Conservation (phyloP, 441 rosid species). For the Adansonia grandidieri region DNA sequence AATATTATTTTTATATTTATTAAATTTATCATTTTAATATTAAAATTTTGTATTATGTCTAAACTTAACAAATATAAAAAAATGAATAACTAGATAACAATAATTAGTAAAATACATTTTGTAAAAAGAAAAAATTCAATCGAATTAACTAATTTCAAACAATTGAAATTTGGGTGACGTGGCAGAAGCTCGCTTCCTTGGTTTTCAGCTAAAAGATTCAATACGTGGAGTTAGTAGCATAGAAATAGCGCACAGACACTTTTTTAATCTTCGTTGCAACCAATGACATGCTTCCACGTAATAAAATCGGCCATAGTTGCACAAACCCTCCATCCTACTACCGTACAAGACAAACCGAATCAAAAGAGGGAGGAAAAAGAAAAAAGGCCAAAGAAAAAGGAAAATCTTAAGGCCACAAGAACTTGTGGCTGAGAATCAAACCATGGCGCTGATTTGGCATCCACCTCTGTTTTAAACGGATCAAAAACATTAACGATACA, state of each 20-base stretch:
- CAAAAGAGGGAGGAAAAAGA: constrained; percentile 21
- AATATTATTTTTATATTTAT: too few species aligned
- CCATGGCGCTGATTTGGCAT: constrained; percentile 65
- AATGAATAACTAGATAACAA: too few species aligned
- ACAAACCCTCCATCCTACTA: constrained; percentile 9
- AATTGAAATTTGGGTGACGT: too few species aligned
- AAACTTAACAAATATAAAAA: too few species aligned
- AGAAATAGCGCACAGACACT: not conserved
- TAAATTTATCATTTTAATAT: too few species aligned
- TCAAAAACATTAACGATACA: constrained; percentile 46
- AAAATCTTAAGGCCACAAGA: constrained; percentile 72
- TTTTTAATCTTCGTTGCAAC: not conserved
- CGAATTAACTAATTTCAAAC: too few species aligned
- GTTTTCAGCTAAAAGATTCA: too few species aligned
- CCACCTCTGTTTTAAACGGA: constrained; percentile 64
- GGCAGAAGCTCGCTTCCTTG: too few species aligned
- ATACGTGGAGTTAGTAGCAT: not conserved
- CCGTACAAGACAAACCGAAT: constrained; percentile 23
- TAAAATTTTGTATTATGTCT: too few species aligned
- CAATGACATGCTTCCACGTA: not conserved
- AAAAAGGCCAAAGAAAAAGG: constrained; percentile 29
- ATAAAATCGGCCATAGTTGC: not conserved
- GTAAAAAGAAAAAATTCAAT: too few species aligned
- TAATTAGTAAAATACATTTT: too few species aligned
- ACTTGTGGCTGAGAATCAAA: constrained; percentile 85